These are phyloP conservation scores for Ogataea nonfermentans DNA, from an alignment of 805 yeast species.

Conservation along the genomic window DNA sequence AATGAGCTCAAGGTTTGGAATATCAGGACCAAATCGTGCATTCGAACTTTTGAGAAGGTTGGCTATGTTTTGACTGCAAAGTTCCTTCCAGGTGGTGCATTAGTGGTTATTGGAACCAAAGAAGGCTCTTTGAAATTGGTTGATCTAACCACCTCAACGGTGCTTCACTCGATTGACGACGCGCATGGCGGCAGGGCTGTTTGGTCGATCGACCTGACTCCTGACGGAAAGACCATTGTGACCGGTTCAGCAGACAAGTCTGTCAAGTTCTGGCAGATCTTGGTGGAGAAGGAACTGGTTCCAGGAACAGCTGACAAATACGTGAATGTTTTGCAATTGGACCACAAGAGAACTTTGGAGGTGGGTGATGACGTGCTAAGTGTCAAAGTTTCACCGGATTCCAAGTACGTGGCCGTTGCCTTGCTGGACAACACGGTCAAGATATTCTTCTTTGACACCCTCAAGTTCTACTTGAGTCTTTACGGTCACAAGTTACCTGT, in stretches of 20 bases:
- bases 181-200: constrained; percentile 77
- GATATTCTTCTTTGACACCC: constrained; percentile 81
- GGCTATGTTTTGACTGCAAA: constrained; percentile 81
- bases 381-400: constrained; percentile 77
- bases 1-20: constrained; percentile 92
- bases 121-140: constrained; percentile 80
- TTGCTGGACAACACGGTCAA: constrained; percentile 93
- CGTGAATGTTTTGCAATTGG: constrained; percentile 54
- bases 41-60: constrained; percentile 76
- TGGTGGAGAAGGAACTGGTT: constrained; percentile 61
- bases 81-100: constrained; percentile 88
- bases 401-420: constrained; percentile 75
- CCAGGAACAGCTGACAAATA: constrained; percentile 59
- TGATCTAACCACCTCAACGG: constrained; percentile 79
- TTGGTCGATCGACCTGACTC: constrained; percentile 86
- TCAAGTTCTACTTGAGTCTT: constrained; percentile 82
- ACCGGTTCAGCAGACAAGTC: constrained; percentile 94
- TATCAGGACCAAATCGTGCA: constrained; percentile 63
- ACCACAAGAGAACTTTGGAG: constrained; percentile 80
- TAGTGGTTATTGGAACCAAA: constrained; percentile 85
- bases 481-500: constrained; percentile 98
- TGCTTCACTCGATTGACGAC: constrained; percentile 63
- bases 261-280: constrained; percentile 86
- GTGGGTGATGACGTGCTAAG: constrained; percentile 80
- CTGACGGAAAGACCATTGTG: constrained; percentile 79